Evolutionary conservation across 1,139 yeast genomes (phyloP), one percentile per base, ranked within the genome.

Genomic region (Protomyces inouyei): DNA sequence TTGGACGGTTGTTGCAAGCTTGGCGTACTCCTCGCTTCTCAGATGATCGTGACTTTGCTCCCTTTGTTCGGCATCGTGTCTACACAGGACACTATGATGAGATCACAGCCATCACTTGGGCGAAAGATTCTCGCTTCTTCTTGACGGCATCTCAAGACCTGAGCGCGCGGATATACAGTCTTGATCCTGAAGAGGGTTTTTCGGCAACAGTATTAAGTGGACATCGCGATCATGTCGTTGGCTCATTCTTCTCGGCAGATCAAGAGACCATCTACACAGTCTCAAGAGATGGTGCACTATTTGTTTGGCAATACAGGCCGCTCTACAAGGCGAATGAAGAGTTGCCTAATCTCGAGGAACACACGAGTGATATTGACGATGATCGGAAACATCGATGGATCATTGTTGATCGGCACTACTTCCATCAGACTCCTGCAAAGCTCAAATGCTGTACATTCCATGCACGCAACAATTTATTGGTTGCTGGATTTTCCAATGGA

Each of bases 71-170:
- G 69, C 91, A 89, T 75, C 80, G 96, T 71, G 83, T 88, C 5
- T 91, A 91, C 72, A 90, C 97, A 1, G 99, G 98, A 35, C 98
- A 93, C 76, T 91, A 86, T 74, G 85, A 86, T 61, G 96, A 89
- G 69, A 85, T 95, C 32, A 82, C 85, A 0, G 83, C 89, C 6
- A 76, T 93, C 9, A 81, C 88, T 4, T 93, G 98, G 98, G 89
- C 97, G 0, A 81, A 80, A 45, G 98, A 93, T 75, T 88, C 96
- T 4, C 80, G 97, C 70, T 93, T 91, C 73, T 82, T 93, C 72
- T 78, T 93, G 52, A 84, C 97, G 3, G 82, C 96, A 0, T 88
- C 97, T 28, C 89, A 88, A 73, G 99, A 93, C 77, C 80, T 93
- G 82, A 88, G 97, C 0, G 85, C 96, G 0, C 83, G 92, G 70